Conservation (phyloP, 768 basidiomycete genomes). For the Pleurotus eryngii region DNA sequence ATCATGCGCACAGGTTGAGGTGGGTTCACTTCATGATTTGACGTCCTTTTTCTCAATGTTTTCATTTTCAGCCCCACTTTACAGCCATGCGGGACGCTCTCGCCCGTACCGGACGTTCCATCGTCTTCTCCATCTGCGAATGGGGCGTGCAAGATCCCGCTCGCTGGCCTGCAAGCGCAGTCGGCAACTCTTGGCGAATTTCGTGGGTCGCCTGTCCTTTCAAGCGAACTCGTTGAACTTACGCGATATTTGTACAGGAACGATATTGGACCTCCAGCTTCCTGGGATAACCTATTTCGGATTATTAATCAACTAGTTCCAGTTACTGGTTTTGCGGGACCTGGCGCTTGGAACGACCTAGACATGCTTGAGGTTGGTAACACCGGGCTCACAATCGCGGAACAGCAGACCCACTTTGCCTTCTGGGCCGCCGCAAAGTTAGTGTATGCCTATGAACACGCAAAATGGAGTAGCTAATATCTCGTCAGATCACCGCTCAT, state of each 20-base stretch:
- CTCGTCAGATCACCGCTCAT: slow-evolving; percentile 36
- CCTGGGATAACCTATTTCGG: slow-evolving; percentile 45
- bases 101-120: slow-evolving; percentile 38
- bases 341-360: slow-evolving; percentile 45
- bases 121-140: slow-evolving; percentile 51
- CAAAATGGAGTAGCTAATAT: neutral
- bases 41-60: neutral
- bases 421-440: slow-evolving; percentile 54
- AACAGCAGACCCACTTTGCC: slow-evolving; percentile 46
- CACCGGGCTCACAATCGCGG: slow-evolving; percentile 33
- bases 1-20: neutral
- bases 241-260: slow-evolving; percentile 25
- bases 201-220: too few species aligned
- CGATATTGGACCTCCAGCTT: slow-evolving; percentile 43
- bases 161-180: slow-evolving; percentile 42
- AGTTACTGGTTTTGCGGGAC: slow-evolving; percentile 44
- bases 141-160: slow-evolving; percentile 53
- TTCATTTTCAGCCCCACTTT: slow-evolving; percentile 33
- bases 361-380: slow-evolving; percentile 56
- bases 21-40: neutral
- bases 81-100: slow-evolving; percentile 45
- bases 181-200: slow-evolving; percentile 52
- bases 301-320: slow-evolving; percentile 53
- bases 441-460: neutral
- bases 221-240: too few species aligned